Conservation (phyloP, 768 basidiomycete genomes). For the Chiua virens region DNA sequence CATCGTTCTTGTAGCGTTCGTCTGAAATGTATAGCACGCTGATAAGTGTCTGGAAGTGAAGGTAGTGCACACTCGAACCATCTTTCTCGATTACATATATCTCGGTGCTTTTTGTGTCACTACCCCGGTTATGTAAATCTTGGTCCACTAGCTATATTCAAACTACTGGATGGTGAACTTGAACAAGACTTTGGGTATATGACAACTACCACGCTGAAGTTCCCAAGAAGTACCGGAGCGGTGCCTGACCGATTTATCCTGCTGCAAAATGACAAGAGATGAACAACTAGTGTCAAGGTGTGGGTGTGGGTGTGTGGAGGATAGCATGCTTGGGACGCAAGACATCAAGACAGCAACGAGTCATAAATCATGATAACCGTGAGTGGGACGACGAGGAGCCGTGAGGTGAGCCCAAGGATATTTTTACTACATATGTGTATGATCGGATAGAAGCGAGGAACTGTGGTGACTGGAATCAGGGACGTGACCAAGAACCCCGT, state of each 20-base stretch:
- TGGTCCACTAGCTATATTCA: not conserved
- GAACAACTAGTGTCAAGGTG: not conserved
- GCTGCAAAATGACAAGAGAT: slow-evolving; percentile 9
- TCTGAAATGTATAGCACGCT: not conserved
- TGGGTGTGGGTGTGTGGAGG: not conserved
- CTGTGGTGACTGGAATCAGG: slow-evolving; percentile 1
- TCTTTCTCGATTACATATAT: no score
- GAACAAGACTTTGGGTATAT: slow-evolving; percentile 17
- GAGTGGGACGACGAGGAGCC: slow-evolving; percentile 7
- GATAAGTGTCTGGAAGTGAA: no score
- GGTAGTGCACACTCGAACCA: no score
- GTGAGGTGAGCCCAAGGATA: slow-evolving; percentile 3
- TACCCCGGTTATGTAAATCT: not conserved
- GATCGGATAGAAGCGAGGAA: not conserved
- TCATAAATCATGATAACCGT: slow-evolving; percentile 24
- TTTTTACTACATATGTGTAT: slow-evolving; percentile 2
- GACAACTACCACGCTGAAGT: slow-evolving; percentile 4
- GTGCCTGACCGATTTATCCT: slow-evolving; percentile 8
- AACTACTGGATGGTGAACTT: slow-evolving; percentile 8
- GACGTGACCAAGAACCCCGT: not conserved
- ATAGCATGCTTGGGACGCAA: slow-evolving; percentile 22
- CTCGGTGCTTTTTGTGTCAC: not conserved
- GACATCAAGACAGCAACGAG: slow-evolving; percentile 29
- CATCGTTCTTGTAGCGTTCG: slow-evolving; percentile 2
- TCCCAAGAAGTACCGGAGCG: slow-evolving; percentile 2